phyloP scores from a whole-genome alignment of 2,329 filamentous ascomycete species.

The Thelonectria blattea region DNA sequence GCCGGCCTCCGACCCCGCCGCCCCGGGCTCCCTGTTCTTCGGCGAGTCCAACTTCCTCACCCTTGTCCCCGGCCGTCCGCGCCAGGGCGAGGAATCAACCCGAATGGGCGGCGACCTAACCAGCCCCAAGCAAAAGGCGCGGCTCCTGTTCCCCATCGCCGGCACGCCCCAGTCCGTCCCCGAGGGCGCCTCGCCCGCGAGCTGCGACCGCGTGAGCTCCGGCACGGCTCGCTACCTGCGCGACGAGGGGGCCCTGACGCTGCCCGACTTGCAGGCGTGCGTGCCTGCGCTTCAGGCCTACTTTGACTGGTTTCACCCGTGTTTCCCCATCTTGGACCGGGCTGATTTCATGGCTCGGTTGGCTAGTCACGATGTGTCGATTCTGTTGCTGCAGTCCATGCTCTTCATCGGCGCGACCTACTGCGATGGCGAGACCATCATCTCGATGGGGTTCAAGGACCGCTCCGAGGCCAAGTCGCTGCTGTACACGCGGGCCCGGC shows the following conservation, averaged over 20 bases:
- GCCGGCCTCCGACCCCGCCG: constrained; percentile 28
- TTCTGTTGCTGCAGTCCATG: constrained; percentile 58
- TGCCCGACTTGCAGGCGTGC: constrained; percentile 51
- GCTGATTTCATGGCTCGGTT: constrained; percentile 49
- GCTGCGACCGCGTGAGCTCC: constrained; percentile 49
- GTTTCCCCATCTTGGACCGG: constrained; percentile 60
- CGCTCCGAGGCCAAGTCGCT: constrained; percentile 56
- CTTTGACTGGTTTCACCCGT: constrained; percentile 63
- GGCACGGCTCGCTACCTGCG: constrained; percentile 56
- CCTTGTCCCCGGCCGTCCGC: constrained; percentile 37
- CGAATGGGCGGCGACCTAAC: constrained; percentile 4
- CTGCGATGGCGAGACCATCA: constrained; percentile 54
- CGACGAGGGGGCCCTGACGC: constrained; percentile 51
- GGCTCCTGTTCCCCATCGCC: constrained; percentile 41
- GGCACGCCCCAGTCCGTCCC: constrained; percentile 33
- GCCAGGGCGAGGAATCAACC: constrained; percentile 9
- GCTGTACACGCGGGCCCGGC: constrained; percentile 57
- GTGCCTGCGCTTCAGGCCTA: constrained; percentile 56
- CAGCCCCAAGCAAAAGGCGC: constrained; percentile 28
- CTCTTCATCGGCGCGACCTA: constrained; percentile 61
- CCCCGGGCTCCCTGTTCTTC: constrained; percentile 43
- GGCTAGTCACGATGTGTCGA: constrained; percentile 51
- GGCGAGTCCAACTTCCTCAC: constrained; percentile 49
- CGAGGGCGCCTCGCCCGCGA: constrained; percentile 26
- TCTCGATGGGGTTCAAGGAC: constrained; percentile 52